A percentile compares a stretch with the other conserved stretches of the same genome.
Evolutionary conservation across 805 yeast genomes (phyloP).

Genomic region (Citeromyces matritensis): DNA sequence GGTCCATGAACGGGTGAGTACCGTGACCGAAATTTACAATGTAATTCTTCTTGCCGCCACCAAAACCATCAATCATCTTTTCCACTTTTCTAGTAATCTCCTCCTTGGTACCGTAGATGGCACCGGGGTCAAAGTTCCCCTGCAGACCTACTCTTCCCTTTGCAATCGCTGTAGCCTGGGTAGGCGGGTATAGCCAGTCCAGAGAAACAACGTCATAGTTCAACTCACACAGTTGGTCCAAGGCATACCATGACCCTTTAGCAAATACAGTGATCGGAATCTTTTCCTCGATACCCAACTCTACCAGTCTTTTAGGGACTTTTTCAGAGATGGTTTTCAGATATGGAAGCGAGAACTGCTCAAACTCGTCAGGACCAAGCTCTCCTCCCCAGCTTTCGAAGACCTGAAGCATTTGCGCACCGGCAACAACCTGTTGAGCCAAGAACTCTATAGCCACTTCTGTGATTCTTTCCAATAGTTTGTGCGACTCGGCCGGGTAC

Average conservation of each 20-base stretch:
- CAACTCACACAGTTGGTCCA: constrained; percentile 66
- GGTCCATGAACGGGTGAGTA: constrained; percentile 95
- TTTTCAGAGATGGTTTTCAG: constrained; percentile 57
- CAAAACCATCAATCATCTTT: constrained; percentile 79
- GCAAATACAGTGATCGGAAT: constrained; percentile 88
- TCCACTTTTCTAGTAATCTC: constrained; percentile 68
- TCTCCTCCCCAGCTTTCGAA: constrained; percentile 99
- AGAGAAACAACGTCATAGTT: constrained; percentile 84
- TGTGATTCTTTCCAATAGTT: constrained; percentile 61
- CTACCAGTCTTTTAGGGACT: constrained; percentile 54
- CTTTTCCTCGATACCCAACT: constrained; percentile 52
- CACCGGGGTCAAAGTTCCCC: constrained; percentile 94
- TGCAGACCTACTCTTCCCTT: constrained; percentile 74
- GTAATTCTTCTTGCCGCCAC: constrained; percentile 86
- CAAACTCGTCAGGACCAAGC: constrained; percentile 79
- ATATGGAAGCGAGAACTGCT: constrained; percentile 81
- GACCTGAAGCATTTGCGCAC: constrained; percentile 95
- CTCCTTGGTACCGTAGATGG: constrained; percentile 81
- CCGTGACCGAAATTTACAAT: constrained; percentile 97
- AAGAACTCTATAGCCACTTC: constrained; percentile 85
- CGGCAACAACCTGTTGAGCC: constrained; percentile 91
- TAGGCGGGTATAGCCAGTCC: constrained; percentile 85
- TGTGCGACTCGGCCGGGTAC: constrained; percentile 57
- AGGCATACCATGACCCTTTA: constrained; percentile 95
- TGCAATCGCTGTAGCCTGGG: constrained; percentile 63